phyloP scores from a whole-genome alignment of 2,329 filamentous ascomycete genomes.

The Penicillium sp. region DNA sequence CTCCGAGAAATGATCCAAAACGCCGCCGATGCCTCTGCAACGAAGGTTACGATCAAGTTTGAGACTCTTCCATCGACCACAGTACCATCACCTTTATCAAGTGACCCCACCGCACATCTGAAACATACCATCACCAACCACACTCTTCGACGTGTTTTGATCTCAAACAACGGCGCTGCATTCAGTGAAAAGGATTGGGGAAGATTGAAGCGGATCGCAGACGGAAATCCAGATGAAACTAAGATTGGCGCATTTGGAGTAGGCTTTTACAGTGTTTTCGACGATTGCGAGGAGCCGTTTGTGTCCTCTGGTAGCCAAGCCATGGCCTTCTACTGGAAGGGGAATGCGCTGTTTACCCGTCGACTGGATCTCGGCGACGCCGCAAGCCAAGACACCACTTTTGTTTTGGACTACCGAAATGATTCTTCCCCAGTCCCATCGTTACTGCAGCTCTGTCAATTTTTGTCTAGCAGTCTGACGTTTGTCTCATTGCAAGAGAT shows the following conservation, averaged over 20 bases:
- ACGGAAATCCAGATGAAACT: slow-evolving; percentile 97
- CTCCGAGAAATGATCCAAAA: slow-evolving; percentile 96
- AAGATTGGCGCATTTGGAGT: slow-evolving; percentile 99
- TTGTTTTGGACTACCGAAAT: slow-evolving; percentile 91
- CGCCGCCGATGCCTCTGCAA: slow-evolving; percentile 93
- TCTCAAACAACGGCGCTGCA: slow-evolving; percentile 86
- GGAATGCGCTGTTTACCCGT: slow-evolving; percentile 93
- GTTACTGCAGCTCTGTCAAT: slow-evolving; percentile 82
- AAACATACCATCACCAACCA: slow-evolving; percentile 84
- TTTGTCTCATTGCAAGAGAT: slow-evolving; percentile 88
- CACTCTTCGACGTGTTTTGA: slow-evolving; percentile 81
- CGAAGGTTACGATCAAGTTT: slow-evolving; percentile 84
- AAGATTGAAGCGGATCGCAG: slow-evolving; percentile 92
- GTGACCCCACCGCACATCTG: slow-evolving; percentile 68
- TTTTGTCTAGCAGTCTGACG: slow-evolving; percentile 89
- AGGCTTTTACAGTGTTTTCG: slow-evolving; percentile 97
- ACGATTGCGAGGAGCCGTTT: slow-evolving; percentile 96
- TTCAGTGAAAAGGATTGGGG: slow-evolving; percentile 93
- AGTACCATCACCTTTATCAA: slow-evolving; percentile 66
- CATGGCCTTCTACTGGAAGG: slow-evolving; percentile 99
- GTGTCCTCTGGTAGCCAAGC: slow-evolving; percentile 88
- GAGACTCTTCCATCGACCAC: slow-evolving; percentile 83
- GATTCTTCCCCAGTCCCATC: slow-evolving; percentile 82
- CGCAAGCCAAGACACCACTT: slow-evolving; percentile 73
- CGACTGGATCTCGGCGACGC: slow-evolving; percentile 71